Evolutionary conservation across 176 grass and related monocot genomes (phyloP), one percentile per base, ranked within the genome.

Genomic region (Lolium rigidum): DNA sequence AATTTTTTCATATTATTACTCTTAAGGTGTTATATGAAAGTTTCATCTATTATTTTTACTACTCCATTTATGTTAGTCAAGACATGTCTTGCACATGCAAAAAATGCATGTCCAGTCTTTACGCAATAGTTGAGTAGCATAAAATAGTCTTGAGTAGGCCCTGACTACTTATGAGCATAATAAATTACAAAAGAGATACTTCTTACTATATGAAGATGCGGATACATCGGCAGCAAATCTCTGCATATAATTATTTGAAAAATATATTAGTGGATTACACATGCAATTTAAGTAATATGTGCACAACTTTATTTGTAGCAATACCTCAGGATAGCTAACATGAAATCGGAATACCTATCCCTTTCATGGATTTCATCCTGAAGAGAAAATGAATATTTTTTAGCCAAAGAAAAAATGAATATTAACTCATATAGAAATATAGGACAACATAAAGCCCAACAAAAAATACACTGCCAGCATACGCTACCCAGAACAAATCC

Each of bases 351-450:
- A 94, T 91, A 98, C 80, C 90, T 95, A 88, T 98, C 96, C 86
- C 96, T 94, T 90, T 98, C 96, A 80, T 98, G 96, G 86, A 98
- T 94, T 95, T 98, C 96, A 88, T 98, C 96, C 93, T 98, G 86
- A 26, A 74, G 54, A 80, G 11, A 66, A 26, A 24, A 86, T 28
- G 26, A 28, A 28, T 28, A 28, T 28, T 28, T 28, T 28, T 28
- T 28, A 28, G 26, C 26, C 26, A 28, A 28, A 28, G 26, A 28
- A 28, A 28, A 70, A 86, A 22, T 5, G 16, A 82, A 21, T 50
- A 21, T 76, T 39, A 90, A 65, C 38, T 82, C 35, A 64, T 49
- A 81, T 76, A 89, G 62, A 44, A 35, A 65, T 22, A 83, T 43
- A 81, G 15, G 76, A 64, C 12, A 55, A 62, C 69, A 87, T 16